Percentiles rank a stretch among this genome's conserved stretches.
These are phyloP conservation scores for Fusarium sp. DNA, from an alignment of 2,329 filamentous ascomycete species.

Conservation along the genomic window DNA sequence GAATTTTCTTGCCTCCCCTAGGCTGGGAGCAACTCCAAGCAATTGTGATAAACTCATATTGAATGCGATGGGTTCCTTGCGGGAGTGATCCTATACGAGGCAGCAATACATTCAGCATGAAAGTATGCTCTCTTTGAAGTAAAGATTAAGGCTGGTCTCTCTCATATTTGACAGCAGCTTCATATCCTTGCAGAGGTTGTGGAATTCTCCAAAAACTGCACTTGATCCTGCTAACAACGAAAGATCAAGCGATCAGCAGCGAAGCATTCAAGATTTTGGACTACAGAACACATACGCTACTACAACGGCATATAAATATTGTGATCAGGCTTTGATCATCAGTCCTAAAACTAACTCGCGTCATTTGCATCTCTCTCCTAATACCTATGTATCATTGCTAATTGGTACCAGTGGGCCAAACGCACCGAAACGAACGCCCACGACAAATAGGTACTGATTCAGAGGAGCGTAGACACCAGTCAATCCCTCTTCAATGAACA, in stretches of 20 bases:
- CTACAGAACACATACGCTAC: not conserved
- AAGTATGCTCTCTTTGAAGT: not conserved
- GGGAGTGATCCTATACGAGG: too few species aligned
- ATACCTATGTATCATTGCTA: not conserved
- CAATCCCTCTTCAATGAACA: not conserved
- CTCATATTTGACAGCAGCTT: not conserved
- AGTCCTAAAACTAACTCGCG: not conserved
- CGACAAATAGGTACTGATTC: not conserved
- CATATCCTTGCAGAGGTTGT: not conserved
- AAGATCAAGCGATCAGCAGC: not conserved
- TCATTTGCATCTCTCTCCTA: not conserved
- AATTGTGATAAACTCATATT: not conserved
- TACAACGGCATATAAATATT: not conserved
- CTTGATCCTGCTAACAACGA: not conserved
- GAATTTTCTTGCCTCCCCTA: too few species aligned
- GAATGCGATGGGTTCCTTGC: not conserved
- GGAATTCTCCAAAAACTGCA: not conserved
- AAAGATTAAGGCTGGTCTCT: not conserved
- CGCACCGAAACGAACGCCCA: not conserved
- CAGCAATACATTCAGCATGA: not conserved
- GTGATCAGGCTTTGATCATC: not conserved
- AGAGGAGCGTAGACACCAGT: not conserved
- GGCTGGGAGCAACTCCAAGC: not conserved
- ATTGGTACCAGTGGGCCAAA: not conserved
- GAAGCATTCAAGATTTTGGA: not conserved